Evolutionary conservation across 108 stramenopile species (phyloP).

Genomic region (Skeletonema potamos): DNA sequence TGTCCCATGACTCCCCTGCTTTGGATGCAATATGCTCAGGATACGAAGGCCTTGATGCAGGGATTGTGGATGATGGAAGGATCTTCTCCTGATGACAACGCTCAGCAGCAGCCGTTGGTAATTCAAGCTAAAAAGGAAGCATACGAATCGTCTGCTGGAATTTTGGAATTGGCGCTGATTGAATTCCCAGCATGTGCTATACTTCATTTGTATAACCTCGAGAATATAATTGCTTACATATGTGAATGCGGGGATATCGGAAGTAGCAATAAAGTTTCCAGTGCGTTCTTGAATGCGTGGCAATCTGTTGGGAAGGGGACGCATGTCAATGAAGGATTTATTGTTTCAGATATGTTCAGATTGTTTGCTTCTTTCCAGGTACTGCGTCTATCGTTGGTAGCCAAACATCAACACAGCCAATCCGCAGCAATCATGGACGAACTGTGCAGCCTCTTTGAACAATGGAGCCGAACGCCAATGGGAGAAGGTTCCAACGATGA

Average conservation of each 20-base stretch:
- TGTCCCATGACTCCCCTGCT: conserved; percentile 89
- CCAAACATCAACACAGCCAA: not conserved
- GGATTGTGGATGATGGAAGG: conserved; percentile 30
- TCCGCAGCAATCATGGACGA: conserved; percentile 16
- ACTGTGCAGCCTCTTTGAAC: conserved; percentile 10
- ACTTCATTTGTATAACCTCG: conserved; percentile 54
- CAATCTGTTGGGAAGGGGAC: conserved; percentile 64
- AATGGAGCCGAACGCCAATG: conserved; percentile 49
- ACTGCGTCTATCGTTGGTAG: conserved; percentile 11
- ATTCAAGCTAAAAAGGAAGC: conserved; percentile 47
- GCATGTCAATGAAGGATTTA: conserved; percentile 56
- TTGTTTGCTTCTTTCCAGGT: conserved; percentile 39
- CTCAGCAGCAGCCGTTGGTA: conserved; percentile 8
- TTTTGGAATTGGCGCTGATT: conserved; percentile 65
- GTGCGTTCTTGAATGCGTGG: conserved; percentile 54
- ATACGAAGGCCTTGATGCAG: conserved; percentile 50
- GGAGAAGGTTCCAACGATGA: conserved; percentile 50
- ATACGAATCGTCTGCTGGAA: conserved; percentile 48
- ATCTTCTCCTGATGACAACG: not conserved
- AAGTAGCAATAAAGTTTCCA: conserved; percentile 30
- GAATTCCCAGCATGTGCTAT: conserved; percentile 78
- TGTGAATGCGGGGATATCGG: conserved; percentile 6
- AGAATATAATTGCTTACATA: conserved; percentile 32
- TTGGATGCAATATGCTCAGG: conserved; percentile 86
- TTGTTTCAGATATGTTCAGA: conserved; percentile 51